Evolutionary conservation across 2,329 filamentous ascomycete species (phyloP), one percentile per base, ranked within the genome.

Genomic region (Ceratocystis harringtonii): DNA sequence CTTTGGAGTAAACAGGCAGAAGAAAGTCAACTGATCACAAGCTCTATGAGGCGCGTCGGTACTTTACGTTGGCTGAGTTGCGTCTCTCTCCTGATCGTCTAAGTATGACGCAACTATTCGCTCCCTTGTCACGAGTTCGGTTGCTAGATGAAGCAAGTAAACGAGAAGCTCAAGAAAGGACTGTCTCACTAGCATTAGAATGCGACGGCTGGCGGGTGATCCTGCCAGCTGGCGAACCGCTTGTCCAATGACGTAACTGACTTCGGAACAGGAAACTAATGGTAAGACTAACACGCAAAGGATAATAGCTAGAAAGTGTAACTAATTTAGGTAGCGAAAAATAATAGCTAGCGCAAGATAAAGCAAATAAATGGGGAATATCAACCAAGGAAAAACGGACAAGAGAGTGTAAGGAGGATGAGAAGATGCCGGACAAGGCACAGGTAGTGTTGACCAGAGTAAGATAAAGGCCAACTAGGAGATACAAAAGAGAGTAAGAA

Each of bases 381-480:
- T 43, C 44, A 57, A 58, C 45, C 48, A 43, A 64, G 17, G n/a
- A n/a, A 36, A 64, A 64, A 43, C 43, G 17, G 22, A 64, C 5
- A 58, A 32, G 41, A 64, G 50, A n/a, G 48, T 63, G 44, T 63
- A 19, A 8, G 15, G 19, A 10, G 19, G 62, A 58, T 28, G 12
- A 28, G n/a, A 17, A 28, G 25, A 36, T 44, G 15, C 32, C 30
- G 25, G 12, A 58, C 28, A 19, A 58, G 32, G 15, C 25, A 22
- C 4, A 36, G n/a, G 55, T n/a, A 58, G 32, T 58, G 28, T 19
- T 30, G 30, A 15, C 55, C 1, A 32, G 17, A 32, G 55, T 36
- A 32, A 52, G 57, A 36, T n/a, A n/a, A 32, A 63, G 22, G 25
- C 32, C 30, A 58, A 45, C 10, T 3, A 32, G 41, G 3, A 43